Evolutionary conservation across 805 yeast genomes (phyloP), one percentile per base, ranked within the genome.

Genomic region (Cyberlindnera mycetangii): DNA sequence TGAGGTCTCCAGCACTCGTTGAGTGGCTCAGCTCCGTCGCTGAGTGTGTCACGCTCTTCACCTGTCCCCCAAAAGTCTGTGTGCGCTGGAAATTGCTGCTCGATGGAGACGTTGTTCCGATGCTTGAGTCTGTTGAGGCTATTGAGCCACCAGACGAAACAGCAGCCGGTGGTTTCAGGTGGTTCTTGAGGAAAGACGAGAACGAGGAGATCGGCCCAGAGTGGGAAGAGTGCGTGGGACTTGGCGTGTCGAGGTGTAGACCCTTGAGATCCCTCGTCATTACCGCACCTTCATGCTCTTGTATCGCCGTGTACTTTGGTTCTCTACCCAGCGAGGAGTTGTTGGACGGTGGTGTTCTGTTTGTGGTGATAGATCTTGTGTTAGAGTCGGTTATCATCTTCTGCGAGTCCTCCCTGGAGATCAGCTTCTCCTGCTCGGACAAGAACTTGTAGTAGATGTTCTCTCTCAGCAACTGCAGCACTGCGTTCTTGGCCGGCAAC

Each of bases 381-480:
- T 31, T 32, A 9, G 37, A 2, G 19, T 37, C 41, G 8, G 31
- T 32, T 12, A 37, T 36, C 27, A 39, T 39, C 18, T 34, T 18
- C 2, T 25, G 7, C 8, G 41, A 32, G 20, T 47, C 46, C 7
- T 47, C 51, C 18, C 44, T 44, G 12, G 44, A 17, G n/a, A 47
- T 32, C 7, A 48, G 32, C 32, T 21, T 48, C 40, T 56, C 60
- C 32, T 57, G 56, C 27, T 53, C 47, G 5, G 53, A 41, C 30
- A 62, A 22, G 41, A 60, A 65, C 32, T 62, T 59, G 41, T 58
- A 54, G 44, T 65, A 65, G 16, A 64, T 56, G 32, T 65, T 65
- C 33, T 62, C 68, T 42, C 66, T 50, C 15, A 65, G 39, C 16
- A 65, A 32, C 42, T 64, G 66, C 17, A 65, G 35, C 4, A 61